Percentiles rank a stretch among this genome's conserved stretches.
Conservation (phyloP, 2,329 filamentous ascomycete species). For the Fusarium nodosum region DNA sequence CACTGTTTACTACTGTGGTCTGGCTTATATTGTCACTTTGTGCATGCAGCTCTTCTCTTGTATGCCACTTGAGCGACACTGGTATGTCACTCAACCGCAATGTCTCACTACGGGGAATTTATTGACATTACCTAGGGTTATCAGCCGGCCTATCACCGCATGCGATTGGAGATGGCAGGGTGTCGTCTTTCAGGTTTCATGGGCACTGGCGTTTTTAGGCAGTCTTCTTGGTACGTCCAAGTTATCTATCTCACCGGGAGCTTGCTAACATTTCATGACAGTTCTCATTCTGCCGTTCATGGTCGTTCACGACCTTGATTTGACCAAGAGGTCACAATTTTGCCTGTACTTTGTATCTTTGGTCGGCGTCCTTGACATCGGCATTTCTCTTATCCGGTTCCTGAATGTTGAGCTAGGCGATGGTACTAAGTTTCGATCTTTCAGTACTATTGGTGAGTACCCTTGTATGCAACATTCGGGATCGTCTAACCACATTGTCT, state of each 20-base stretch:
- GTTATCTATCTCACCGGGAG: accelerated
- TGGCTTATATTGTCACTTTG: constrained; percentile 24
- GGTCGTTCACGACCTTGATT: constrained; percentile 26
- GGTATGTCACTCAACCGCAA: constrained; percentile 11
- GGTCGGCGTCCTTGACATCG: constrained; percentile 32
- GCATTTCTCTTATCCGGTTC: constrained; percentile 36
- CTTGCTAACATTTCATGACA: not conserved
- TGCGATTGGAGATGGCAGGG: constrained; percentile 33
- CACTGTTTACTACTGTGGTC: constrained; percentile 11
- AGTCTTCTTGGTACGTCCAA: constrained; percentile 27
- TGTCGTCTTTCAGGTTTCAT: constrained; percentile 30
- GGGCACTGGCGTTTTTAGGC: constrained; percentile 34
- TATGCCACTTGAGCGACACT: constrained; percentile 34
- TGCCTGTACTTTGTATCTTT: constrained; percentile 33
- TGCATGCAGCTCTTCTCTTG: constrained; percentile 37
- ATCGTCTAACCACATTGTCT: not conserved
- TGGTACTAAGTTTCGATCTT: constrained; percentile 26
- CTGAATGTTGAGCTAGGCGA: constrained; percentile 30
- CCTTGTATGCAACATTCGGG: too few species aligned
- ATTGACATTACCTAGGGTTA: constrained; percentile 17
- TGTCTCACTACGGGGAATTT: not conserved
- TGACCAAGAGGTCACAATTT: constrained; percentile 17
- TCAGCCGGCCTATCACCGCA: constrained; percentile 15
- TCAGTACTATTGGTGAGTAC: constrained; percentile 6
- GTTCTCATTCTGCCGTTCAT: constrained; percentile 34